A percentile compares a stretch with the other conserved stretches of the same genome.
These are phyloP conservation scores for Candolleomyces eurysporus DNA, from an alignment of 768 basidiomycete genomes.

Conservation along the genomic window DNA sequence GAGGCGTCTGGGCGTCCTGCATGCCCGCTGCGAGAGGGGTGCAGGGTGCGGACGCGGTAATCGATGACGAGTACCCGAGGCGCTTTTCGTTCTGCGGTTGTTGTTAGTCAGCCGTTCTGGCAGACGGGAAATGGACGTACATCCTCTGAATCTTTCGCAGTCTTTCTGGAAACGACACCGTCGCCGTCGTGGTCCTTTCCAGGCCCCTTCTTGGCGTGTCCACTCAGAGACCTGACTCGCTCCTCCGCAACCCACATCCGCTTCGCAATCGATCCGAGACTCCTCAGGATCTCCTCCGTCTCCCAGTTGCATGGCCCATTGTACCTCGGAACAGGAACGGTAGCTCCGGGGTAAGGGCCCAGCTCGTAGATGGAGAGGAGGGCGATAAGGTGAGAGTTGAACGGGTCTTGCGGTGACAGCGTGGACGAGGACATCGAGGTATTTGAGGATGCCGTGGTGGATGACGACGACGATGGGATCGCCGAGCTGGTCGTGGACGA, in stretches of 20 bases:
- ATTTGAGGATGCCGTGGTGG: too few species aligned
- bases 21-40: constrained; percentile 4
- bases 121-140: background rate
- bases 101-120: too few species aligned
- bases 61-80: background rate
- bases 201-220: background rate
- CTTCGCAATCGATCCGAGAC: constrained; percentile 46
- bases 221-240: constrained; percentile 2
- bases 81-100: background rate
- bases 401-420: constrained; percentile 16
- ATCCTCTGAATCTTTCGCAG: background rate
- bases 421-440: too few species aligned
- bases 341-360: constrained; percentile 36
- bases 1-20: background rate
- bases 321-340: constrained; percentile 47
- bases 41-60: constrained; percentile 5
- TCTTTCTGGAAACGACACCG: background rate
- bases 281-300: constrained; percentile 54
- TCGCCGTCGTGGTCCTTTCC: too few species aligned
- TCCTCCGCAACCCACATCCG: constrained; percentile 60
- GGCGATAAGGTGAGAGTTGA: constrained; percentile 47
- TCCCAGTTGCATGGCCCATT: constrained; percentile 52
- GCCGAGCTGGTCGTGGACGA: too few species aligned
- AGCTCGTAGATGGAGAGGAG: constrained; percentile 58
- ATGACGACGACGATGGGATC: too few species aligned